These are phyloP conservation scores for Trametes gibbosa DNA, from an alignment of 768 basidiomycete genomes.

Conservation along the genomic window DNA sequence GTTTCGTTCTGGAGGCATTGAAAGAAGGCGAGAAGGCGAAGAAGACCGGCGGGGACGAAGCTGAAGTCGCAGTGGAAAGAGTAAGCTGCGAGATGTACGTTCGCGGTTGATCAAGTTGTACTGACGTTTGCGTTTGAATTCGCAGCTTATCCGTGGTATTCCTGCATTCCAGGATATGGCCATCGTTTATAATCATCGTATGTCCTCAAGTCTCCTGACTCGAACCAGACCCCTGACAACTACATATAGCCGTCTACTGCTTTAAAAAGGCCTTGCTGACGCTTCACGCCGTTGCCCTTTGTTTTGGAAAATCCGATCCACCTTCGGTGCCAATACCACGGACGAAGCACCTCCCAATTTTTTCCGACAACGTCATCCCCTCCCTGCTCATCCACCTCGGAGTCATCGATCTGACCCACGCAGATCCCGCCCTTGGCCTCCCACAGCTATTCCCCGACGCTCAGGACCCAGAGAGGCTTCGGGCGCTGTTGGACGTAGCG, in stretches of 20 bases:
- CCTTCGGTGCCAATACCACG: slow-evolving; percentile 50
- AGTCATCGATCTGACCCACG: slow-evolving; percentile 61
- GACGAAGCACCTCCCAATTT: slow-evolving; percentile 59
- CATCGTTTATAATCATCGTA: slow-evolving; percentile 61
- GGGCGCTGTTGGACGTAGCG: slow-evolving; percentile 38
- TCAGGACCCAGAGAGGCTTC: slow-evolving; percentile 37
- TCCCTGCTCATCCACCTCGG: slow-evolving; percentile 79
- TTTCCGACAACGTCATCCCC: slow-evolving; percentile 80
- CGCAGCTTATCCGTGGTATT: slow-evolving; percentile 71
- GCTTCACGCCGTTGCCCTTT: slow-evolving; percentile 61
- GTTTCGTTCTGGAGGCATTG: slow-evolving; percentile 69
- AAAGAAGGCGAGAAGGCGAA: slow-evolving; percentile 40
- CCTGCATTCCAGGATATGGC: slow-evolving; percentile 84
- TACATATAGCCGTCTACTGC: slow-evolving; percentile 66
- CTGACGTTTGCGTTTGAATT: neutral
- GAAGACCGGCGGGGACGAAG: slow-evolving; percentile 16
- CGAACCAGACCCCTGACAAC: neutral
- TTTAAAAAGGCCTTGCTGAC: slow-evolving; percentile 91
- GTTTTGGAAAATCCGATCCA: slow-evolving; percentile 57
- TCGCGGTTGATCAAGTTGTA: neutral
- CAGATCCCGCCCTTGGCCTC: slow-evolving; percentile 39
- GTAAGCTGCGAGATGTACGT: slow-evolving; percentile 6
- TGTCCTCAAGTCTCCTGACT: slow-evolving; percentile 18
- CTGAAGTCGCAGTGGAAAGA: slow-evolving; percentile 26
- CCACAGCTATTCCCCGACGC: slow-evolving; percentile 49